Evolutionary conservation across 176 grass and related monocot genomes (phyloP).

Genomic region (Lolium perenne): DNA sequence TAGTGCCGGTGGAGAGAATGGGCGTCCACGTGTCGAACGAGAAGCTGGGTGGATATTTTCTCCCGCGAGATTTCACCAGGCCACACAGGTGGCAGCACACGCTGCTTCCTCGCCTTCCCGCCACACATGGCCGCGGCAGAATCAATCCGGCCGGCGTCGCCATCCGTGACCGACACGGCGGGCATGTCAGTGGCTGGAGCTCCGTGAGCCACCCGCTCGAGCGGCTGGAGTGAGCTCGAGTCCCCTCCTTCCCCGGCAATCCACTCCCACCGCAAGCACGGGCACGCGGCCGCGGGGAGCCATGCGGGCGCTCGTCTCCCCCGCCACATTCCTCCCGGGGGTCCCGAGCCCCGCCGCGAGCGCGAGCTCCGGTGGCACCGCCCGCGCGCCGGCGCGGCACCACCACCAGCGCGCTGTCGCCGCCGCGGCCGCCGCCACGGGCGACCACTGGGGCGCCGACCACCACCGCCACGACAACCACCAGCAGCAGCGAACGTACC

Average conservation of each 20-base stretch:
- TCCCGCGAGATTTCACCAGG: neutral
- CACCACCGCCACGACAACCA: neutral
- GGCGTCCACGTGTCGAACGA: too few relatives aligned
- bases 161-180: conserved; percentile 36
- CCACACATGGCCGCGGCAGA: conserved; percentile 44
- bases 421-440: conserved; percentile 44
- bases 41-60: too few relatives aligned
- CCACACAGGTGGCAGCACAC: conserved; percentile 29
- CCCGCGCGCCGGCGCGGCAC: conserved; percentile 25
- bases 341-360: neutral
- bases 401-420: neutral
- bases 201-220: neutral
- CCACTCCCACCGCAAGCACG: neutral
- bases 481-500: neutral
- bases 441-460: conserved; percentile 51
- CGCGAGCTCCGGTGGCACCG: neutral
- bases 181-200: neutral
- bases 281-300: neutral
- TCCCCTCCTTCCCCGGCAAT: neutral
- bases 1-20: too few relatives aligned
- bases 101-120: conserved; percentile 26
- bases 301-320: conserved; percentile 47
- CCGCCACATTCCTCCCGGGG: conserved; percentile 33
- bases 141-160: conserved; percentile 21
- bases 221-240: neutral